Base-by-base conservation (phyloP, 148 eudicot genomes). In the Diospyros kaki region DNA sequence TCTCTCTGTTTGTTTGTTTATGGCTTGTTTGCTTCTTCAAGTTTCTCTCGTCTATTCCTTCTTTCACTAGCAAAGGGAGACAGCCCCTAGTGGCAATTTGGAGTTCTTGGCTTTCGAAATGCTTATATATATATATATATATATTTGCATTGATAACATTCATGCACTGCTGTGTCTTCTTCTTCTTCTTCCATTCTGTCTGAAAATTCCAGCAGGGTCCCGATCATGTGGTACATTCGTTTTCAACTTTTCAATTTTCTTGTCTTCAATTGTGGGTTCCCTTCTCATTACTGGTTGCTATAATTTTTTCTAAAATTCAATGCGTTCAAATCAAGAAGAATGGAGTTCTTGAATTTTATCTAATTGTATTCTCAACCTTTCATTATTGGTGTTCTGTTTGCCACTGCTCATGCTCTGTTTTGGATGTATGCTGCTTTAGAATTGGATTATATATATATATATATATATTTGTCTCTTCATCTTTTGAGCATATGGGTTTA, bases 61-160 rank as follows among this genome's bases (percentile, higher is more conserved):
- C 73, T 67, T 79, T 74, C 82, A 75, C 83, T 14, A 75, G 75
- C 72, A 45, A 75, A 77, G 82, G 17, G 74, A 81, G 81, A 74
- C 79, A 78, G 48, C n/a, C 68, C 54, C 59, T 18, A 43, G 54
- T 44, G 66, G 68, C 68, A 55, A 41, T 53, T 72, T 44, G 66
- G 54, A 44, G 38, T 28, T 52, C 52, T 76, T 55, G 45, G 52
- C 18, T 56, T 10, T 3, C 9, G 58, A 38, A 62, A 62, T 58
- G 13, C 76, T 12, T 73, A 39, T 9, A 12, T 38, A 9, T 48
- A 39, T 73, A 39, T 9, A 12, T 38, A 9, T 48, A 39, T 5
- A 14, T 15, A 41, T 59, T 9, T 59, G 42, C 15, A 10, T 68
- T 12, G 4, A 6, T 12, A n/a, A 53, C 71, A 63, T 75, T 9